A percentile compares a stretch with the other conserved stretches of the same genome.
Evolutionary conservation across 176 grass and related monocot species (phyloP).

Genomic region (Cymbopogon citratus): DNA sequence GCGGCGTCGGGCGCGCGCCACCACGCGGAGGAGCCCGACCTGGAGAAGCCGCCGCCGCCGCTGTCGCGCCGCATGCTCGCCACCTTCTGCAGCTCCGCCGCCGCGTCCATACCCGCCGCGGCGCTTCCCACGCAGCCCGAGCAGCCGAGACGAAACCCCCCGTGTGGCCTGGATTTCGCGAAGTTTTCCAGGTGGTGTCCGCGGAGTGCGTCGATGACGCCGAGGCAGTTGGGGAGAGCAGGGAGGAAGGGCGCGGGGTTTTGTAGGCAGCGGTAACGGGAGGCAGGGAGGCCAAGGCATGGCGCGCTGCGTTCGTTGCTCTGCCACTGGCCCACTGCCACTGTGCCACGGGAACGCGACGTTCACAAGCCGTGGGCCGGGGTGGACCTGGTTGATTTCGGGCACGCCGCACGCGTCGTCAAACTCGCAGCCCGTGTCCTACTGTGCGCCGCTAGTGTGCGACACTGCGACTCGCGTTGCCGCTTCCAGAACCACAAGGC

Average conservation of each 20-base stretch:
- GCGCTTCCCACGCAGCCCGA: neutral
- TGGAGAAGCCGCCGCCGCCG: constrained; percentile 16
- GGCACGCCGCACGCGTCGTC: neutral
- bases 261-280: neutral
- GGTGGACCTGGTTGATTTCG: neutral
- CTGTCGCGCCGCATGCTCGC: constrained; percentile 44
- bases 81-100: constrained; percentile 46
- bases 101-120: constrained; percentile 31
- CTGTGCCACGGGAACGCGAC: neutral
- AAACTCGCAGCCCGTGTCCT: neutral
- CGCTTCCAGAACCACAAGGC: neutral
- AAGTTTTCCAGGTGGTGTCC: neutral
- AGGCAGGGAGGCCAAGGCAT: neutral
- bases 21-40: constrained; percentile 31
- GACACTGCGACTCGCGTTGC: neutral
- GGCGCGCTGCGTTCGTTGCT: neutral
- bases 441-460: neutral
- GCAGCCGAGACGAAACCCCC: neutral
- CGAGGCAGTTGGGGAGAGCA: neutral
- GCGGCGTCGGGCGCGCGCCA: constrained; percentile 46
- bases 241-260: neutral
- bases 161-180: neutral
- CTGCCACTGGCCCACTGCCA: no score
- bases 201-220: neutral
- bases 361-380: neutral